A percentile compares a stretch with the other conserved stretches of the same genome.
Conservation (phyloP, 2,329 filamentous ascomycete genomes). For the Periconia digitata region DNA sequence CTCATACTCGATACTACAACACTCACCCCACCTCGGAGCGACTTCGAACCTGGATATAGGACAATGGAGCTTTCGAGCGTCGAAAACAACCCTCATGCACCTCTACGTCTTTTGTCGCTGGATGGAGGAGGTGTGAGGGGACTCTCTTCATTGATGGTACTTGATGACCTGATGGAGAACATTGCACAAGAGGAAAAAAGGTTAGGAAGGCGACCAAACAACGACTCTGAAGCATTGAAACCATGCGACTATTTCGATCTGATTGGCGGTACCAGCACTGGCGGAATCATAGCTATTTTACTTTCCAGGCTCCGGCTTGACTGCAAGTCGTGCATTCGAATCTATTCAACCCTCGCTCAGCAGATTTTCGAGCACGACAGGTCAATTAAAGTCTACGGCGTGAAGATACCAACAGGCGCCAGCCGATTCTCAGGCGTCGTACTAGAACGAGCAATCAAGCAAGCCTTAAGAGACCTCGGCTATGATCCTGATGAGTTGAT, state of each 20-base stretch:
- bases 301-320: conserved; percentile 42
- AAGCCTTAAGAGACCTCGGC: conserved; percentile 31
- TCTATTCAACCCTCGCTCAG: conserved; percentile 41
- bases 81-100: conserved; percentile 35
- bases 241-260: conserved; percentile 47
- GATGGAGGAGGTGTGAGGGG: conserved; percentile 45
- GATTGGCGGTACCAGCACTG: conserved; percentile 45
- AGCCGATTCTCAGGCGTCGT: conserved; percentile 41
- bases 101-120: conserved; percentile 37
- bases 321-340: conserved; percentile 40
- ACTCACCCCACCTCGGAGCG: background rate
- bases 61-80: conserved; percentile 28
- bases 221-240: conserved; percentile 31
- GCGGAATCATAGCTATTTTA: conserved; percentile 45
- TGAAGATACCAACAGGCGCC: conserved; percentile 39
- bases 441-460: conserved; percentile 41
- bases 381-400: conserved; percentile 36
- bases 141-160: conserved; percentile 42
- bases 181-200: conserved; percentile 43
- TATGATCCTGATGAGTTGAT: conserved; percentile 41
- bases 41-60: background rate
- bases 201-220: conserved; percentile 27
- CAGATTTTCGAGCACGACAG: conserved; percentile 44
- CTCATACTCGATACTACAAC: background rate
- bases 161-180: conserved; percentile 43